These are phyloP conservation scores for Acer yangbiense DNA, from an alignment of 345 rosid genomes.

Conservation along the genomic window DNA sequence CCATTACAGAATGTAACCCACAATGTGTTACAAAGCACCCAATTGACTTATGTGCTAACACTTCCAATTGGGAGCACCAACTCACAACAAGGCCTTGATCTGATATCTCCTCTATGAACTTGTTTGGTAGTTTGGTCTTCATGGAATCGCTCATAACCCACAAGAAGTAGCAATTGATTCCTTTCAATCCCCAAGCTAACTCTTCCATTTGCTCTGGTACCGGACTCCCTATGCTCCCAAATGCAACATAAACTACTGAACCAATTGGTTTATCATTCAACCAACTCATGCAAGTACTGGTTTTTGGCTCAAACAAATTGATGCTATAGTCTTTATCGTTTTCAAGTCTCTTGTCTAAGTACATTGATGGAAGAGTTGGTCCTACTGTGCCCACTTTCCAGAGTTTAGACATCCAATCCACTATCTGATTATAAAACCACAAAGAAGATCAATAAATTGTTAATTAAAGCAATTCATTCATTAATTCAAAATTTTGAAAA, in stretches of 20 bases:
- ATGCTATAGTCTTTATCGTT: not conserved
- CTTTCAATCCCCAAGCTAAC: no score
- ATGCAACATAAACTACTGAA: not conserved
- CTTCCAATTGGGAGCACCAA: no score
- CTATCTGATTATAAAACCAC: not conserved
- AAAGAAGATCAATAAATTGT: not conserved
- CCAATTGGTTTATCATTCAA: not conserved
- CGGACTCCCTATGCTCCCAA: not conserved
- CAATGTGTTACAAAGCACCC: no score
- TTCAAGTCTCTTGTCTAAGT: not conserved
- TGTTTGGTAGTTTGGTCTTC: no score
- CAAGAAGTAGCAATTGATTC: no score
- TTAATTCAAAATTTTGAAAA: not conserved
- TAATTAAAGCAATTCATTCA: not conserved
- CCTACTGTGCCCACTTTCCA: not conserved
- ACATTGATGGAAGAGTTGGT: not conserved
- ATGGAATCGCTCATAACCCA: no score
- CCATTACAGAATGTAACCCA: no score
- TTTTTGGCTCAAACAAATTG: not conserved
- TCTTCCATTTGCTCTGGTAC: no score
- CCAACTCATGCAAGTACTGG: not conserved
- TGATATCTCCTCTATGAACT: no score
- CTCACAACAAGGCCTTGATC: no score
- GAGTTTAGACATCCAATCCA: not conserved
- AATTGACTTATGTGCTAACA: no score